phyloP scores from a whole-genome alignment of 768 basidiomycete genomes.

The Solioccasus polychromus region DNA sequence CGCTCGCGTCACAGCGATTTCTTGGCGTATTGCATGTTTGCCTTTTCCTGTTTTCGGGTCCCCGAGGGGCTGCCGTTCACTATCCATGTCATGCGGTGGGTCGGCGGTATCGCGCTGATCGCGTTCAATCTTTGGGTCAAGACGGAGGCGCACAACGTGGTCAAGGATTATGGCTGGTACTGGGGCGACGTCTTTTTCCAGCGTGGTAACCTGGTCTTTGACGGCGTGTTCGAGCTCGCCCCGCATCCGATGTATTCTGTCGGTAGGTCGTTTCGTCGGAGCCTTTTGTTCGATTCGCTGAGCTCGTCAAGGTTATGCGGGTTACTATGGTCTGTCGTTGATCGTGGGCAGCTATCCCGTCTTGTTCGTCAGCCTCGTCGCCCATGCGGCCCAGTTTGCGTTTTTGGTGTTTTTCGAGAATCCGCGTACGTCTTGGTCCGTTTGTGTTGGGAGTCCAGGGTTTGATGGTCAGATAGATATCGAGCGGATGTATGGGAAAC shows the following conservation, averaged over 20 bases:
- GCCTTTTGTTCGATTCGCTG: background rate
- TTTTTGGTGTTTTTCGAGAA: conserved; percentile 97
- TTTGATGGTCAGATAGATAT: conserved; percentile 57
- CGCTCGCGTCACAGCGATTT: conserved; percentile 66
- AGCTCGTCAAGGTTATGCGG: conserved; percentile 71
- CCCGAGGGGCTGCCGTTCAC: conserved; percentile 70
- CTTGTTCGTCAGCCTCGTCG: conserved; percentile 89
- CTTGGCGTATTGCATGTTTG: conserved; percentile 91
- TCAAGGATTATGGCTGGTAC: conserved; percentile 98
- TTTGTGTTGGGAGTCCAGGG: background rate
- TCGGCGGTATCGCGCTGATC: conserved; percentile 80
- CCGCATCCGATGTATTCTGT: conserved; percentile 97
- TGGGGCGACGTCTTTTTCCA: conserved; percentile 95
- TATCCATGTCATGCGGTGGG: conserved; percentile 86
- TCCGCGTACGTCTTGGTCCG: conserved; percentile 64
- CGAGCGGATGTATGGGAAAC: conserved; percentile 89
- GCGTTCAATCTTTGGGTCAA: conserved; percentile 99
- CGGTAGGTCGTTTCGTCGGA: conserved; percentile 37
- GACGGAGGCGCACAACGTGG: conserved; percentile 94
- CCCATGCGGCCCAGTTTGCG: conserved; percentile 94
- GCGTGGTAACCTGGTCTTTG: conserved; percentile 90
- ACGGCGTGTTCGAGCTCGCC: conserved; percentile 94
- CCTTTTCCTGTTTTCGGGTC: conserved; percentile 87
- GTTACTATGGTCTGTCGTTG: conserved; percentile 94
- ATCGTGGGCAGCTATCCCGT: conserved; percentile 87